Conservation (phyloP, 2,329 filamentous ascomycete species). For the Madurella mycetomatis region DNA sequence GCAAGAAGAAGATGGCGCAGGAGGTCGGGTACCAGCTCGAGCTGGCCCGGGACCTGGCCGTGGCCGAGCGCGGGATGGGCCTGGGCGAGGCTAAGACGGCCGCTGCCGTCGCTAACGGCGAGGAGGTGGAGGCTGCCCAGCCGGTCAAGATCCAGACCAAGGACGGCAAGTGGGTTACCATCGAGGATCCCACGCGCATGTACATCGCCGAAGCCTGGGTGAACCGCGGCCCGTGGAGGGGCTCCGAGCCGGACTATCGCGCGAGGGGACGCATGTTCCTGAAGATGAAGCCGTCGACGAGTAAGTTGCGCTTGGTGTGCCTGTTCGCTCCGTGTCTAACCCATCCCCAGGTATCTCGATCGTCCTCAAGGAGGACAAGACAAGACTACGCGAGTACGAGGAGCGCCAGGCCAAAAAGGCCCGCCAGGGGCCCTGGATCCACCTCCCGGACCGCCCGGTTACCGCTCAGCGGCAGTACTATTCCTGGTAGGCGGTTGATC, state of each 20-base stretch:
- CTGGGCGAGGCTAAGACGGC: constrained; percentile 43
- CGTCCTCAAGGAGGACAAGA: constrained; percentile 89
- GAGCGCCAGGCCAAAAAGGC: constrained; percentile 73
- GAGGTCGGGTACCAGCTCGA: constrained; percentile 78
- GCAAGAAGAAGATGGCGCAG: constrained; percentile 83
- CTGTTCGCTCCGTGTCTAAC: constrained; percentile 4
- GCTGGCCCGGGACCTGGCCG: constrained; percentile 73
- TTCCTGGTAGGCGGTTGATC: constrained; percentile 63
- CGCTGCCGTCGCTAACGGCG: constrained; percentile 30
- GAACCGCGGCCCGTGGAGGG: constrained; percentile 63
- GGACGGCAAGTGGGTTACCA: constrained; percentile 66
- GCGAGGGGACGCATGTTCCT: constrained; percentile 68
- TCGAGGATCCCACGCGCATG: constrained; percentile 72
- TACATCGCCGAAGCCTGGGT: constrained; percentile 96
- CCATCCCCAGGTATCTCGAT: constrained; percentile 62
- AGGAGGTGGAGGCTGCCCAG: not conserved
- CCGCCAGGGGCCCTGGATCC: constrained; percentile 76
- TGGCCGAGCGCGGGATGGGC: constrained; percentile 82
- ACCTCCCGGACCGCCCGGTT: constrained; percentile 80
- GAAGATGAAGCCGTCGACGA: constrained; percentile 67
- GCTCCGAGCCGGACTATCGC: constrained; percentile 60
- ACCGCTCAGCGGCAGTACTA: constrained; percentile 85
- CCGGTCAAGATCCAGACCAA: constrained; percentile 64
- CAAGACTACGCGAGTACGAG: constrained; percentile 72
- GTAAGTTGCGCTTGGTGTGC: constrained; percentile 49